Conservation (phyloP, 2,329 filamentous ascomycete genomes). For the Botrytis cinerea region DNA sequence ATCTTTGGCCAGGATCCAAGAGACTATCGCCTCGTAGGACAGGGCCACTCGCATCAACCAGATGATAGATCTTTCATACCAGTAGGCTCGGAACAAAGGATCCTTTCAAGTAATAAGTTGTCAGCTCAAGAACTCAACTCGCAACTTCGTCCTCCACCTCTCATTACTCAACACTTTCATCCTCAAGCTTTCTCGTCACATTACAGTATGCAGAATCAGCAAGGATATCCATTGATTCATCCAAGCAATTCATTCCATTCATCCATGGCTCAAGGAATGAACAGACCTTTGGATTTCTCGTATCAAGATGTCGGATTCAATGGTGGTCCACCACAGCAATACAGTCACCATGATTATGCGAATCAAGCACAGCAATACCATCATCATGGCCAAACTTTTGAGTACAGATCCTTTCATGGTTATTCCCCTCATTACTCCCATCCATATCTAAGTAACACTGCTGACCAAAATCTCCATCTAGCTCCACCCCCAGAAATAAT, state of each 20-base stretch:
- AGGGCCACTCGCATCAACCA: not conserved
- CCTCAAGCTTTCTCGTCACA: not conserved
- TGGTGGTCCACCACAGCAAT: not conserved
- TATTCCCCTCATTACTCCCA: not conserved
- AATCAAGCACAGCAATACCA: not conserved
- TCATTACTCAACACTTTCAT: not conserved
- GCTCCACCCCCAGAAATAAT: not conserved
- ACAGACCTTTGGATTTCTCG: not conserved
- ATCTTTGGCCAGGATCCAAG: not conserved
- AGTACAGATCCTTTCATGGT: slow-evolving; percentile 3
- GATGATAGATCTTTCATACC: not conserved
- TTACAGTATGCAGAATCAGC: not conserved
- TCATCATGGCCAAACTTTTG: not conserved
- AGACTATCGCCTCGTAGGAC: not conserved
- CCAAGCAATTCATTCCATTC: not conserved
- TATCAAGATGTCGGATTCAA: not conserved
- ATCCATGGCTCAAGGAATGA: not conserved
- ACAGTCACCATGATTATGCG: not conserved
- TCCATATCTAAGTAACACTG: not conserved
- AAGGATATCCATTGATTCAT: not conserved
- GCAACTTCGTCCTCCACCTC: not conserved
- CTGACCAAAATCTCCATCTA: slow-evolving; percentile 1
- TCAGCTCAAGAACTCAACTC: not conserved
- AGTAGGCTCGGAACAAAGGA: not conserved
- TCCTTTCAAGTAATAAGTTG: not conserved